These are phyloP conservation scores for Nasturtium officinale DNA, from an alignment of 345 rosid species.

Conservation along the genomic window DNA sequence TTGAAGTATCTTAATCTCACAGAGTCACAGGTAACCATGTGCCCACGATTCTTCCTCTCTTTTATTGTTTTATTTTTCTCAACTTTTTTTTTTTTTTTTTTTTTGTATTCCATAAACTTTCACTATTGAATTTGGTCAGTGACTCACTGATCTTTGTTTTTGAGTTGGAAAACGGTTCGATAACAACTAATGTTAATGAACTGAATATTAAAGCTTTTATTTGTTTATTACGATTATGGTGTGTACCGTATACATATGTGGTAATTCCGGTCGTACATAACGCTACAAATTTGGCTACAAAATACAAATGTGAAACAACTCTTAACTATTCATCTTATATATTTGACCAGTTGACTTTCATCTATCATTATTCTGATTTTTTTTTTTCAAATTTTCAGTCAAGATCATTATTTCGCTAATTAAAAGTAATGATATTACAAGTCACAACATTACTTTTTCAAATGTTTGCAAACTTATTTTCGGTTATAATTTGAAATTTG, in stretches of 20 bases:
- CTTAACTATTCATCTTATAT: constrained; percentile 5
- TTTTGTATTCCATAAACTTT: not conserved
- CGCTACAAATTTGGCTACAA: constrained; percentile 21
- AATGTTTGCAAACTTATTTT: constrained; percentile 6
- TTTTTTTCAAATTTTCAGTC: not conserved
- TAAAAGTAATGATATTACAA: not conserved
- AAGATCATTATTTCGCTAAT: not conserved
- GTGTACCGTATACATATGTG: constrained; percentile 20
- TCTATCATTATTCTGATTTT: not conserved
- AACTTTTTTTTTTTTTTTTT: not conserved
- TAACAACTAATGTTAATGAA: not conserved
- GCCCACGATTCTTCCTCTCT: constrained; percentile 21
- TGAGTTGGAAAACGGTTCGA: not conserved
- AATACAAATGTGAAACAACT: constrained; percentile 35
- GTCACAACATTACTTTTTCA: not conserved
- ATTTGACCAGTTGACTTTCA: constrained; percentile 26
- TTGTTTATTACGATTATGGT: constrained; percentile 1
- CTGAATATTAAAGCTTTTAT: not conserved
- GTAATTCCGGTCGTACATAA: constrained; percentile 20
- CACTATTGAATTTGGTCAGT: not conserved
- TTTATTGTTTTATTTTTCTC: not conserved
- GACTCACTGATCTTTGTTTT: not conserved
- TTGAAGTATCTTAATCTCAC: constrained; percentile 38
- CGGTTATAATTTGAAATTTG: not conserved
- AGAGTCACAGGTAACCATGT: constrained; percentile 36